A percentile compares a stretch with the other conserved stretches of the same genome.
phyloP scores from a whole-genome alignment of 768 basidiomycete genomes.

The Amanita muscaria region DNA sequence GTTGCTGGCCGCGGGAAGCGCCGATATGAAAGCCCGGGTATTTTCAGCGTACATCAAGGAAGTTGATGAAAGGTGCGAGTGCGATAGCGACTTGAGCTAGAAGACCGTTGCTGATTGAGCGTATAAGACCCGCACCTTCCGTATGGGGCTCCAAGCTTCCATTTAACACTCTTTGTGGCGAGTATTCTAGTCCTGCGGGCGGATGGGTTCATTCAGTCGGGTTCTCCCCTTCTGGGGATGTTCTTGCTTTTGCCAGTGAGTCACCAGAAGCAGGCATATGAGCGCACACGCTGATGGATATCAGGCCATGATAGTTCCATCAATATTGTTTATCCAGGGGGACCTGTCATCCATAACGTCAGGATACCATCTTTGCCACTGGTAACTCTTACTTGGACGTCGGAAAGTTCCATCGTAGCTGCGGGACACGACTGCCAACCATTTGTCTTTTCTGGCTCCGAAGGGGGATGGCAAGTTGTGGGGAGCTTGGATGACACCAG shows the following conservation, averaged over 20 bases:
- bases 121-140: conserved; percentile 66
- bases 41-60: conserved; percentile 99
- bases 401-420: conserved; percentile 75
- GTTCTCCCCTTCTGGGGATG: conserved; percentile 95
- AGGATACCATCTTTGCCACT: conserved; percentile 73
- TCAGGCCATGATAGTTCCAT: conserved; percentile 95
- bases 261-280: conserved; percentile 10
- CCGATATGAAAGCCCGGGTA: conserved; percentile 96
- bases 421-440: conserved; percentile 99
- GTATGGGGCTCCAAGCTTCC: conserved; percentile 98
- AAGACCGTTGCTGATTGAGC: conserved; percentile 9
- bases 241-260: conserved; percentile 88
- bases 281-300: background rate
- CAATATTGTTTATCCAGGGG: conserved; percentile 84
- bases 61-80: conserved; percentile 73
- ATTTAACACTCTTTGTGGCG: conserved; percentile 96
- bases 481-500: conserved; percentile 84
- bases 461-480: conserved; percentile 67
- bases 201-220: conserved; percentile 97
- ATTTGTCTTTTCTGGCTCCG: conserved; percentile 69
- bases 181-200: conserved; percentile 80
- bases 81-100: background rate
- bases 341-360: conserved; percentile 64
- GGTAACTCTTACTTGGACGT: conserved; percentile 79
- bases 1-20: conserved; percentile 91